Percentiles rank a stretch among this genome's conserved stretches.
Evolutionary conservation across 345 rosid genomes (phyloP).

Genomic region (Populus deltoides): DNA sequence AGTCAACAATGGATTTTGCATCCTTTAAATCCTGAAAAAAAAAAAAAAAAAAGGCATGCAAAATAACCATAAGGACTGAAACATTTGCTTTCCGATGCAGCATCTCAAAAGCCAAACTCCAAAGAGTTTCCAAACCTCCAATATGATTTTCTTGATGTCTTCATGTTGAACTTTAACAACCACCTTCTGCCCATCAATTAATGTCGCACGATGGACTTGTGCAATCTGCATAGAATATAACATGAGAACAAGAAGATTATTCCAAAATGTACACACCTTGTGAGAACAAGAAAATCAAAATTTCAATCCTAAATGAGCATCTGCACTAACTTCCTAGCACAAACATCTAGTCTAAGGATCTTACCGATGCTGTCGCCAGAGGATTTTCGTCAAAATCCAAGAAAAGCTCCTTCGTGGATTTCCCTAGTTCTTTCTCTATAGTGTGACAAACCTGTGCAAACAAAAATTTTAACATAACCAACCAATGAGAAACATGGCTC

Average conservation of each 20-base stretch:
- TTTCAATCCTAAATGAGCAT: neutral
- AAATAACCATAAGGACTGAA: conserved; percentile 16
- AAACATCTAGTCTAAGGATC: conserved; percentile 17
- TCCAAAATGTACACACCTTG: neutral
- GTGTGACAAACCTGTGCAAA: conserved; percentile 59
- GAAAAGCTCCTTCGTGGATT: conserved; percentile 62
- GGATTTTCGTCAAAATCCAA: conserved; percentile 56
- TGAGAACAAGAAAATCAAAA: neutral
- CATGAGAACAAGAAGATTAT: conserved; percentile 2
- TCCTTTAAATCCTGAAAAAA: conserved; percentile 75
- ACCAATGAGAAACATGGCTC: neutral
- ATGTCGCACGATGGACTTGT: conserved; percentile 93
- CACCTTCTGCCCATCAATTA: conserved; percentile 67
- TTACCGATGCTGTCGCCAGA: conserved; percentile 93
- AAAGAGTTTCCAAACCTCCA: conserved; percentile 59
- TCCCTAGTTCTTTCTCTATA: conserved; percentile 68
- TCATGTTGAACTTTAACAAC: conserved; percentile 93
- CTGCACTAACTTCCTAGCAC: neutral
- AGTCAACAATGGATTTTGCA: conserved; percentile 84
- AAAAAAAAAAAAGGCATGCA: conserved; percentile 2
- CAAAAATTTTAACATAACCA: conserved; percentile 6
- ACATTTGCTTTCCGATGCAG: conserved; percentile 19
- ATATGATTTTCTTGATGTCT: conserved; percentile 68
- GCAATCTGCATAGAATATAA: conserved; percentile 65
- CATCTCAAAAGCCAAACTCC: conserved; percentile 21